Base-by-base conservation (phyloP, 202 grass and related monocot genomes). In the Panicum hallii region DNA sequence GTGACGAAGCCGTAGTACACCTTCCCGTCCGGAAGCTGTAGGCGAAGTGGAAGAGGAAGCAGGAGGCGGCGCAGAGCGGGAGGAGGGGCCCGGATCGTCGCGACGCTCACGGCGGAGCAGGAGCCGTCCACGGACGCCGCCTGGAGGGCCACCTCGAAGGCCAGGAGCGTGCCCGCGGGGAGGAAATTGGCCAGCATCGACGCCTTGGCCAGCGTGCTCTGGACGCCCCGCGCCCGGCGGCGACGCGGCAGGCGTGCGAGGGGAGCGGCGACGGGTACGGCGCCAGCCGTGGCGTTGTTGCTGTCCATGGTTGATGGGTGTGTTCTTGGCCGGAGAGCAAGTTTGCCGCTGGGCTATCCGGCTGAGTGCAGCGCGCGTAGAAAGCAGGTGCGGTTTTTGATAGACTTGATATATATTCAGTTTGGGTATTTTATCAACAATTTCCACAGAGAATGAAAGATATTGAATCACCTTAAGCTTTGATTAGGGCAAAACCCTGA, bases 31-130 rank as follows among this genome's bases (percentile, higher is more conserved):
- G 82, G 79, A 96, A 96, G 83, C 94, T 91, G 66, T 90, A 87
- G 81, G 79, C 87, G 91, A 97, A 91, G 91, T 93, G 89, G 89
- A 88, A 88, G 71, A 93, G 56, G 91, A 91, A 88, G 82, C 85
- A 93, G 50, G 89, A 82, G 13, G 82, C 73, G 20, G 56, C 82
- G 75, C 87, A 91, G 32, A 91, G 47, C 9, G 49, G 70, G 64
- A 96, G 91, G 22, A 93, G 84, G 10, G 10, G 63, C 44, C 17
- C 75, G 57, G 76, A 93, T 85, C 89, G 73, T 77, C 19, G 79
- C 70, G 28, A 63, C 77, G 82, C 85, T 90, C 20, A 73, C 71
- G 22, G 79, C 38, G 8, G 78, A 84, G 85, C 89, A 96, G n/a
- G 84, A 47, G 70, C 89, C 87, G 41, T 86, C 85, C 11, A 82